phyloP scores from a whole-genome alignment of 176 grass and related monocot species.

The Musa schizocarpa region DNA sequence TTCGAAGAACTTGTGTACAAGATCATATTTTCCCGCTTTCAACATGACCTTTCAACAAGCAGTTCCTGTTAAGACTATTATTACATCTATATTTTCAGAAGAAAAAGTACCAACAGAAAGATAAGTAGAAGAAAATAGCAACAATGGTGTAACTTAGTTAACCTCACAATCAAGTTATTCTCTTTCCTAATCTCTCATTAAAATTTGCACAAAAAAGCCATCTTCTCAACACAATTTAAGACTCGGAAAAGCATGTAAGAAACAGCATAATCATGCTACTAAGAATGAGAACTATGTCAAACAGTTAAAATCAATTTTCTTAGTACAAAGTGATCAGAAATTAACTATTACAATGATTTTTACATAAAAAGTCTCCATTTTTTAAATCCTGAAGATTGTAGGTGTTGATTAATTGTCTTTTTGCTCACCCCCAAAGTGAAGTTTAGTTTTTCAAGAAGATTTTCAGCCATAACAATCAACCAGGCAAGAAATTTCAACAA shows the following conservation, averaged over 20 bases:
- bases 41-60: conserved; percentile 85
- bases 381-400: no score
- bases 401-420: no score
- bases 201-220: not conserved
- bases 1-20: conserved; percentile 75
- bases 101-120: conserved; percentile 1
- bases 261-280: not conserved
- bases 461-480: no score
- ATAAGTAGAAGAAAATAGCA: not conserved
- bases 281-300: not conserved
- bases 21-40: conserved; percentile 73
- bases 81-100: conserved; percentile 11
- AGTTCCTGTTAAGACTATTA: conserved; percentile 32
- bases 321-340: no score
- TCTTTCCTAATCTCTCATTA: not conserved
- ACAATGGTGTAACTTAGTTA: not conserved
- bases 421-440: no score
- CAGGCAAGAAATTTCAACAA: not conserved
- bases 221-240: not conserved
- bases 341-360: no score
- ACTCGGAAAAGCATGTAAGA: not conserved
- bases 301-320: no score
- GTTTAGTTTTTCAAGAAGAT: no score
- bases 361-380: no score
- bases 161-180: not conserved